Percentiles rank a stretch among this genome's conserved stretches.
These are phyloP conservation scores for Gastrodia elata DNA, from an alignment of 106 monocot species.

Conservation along the genomic window DNA sequence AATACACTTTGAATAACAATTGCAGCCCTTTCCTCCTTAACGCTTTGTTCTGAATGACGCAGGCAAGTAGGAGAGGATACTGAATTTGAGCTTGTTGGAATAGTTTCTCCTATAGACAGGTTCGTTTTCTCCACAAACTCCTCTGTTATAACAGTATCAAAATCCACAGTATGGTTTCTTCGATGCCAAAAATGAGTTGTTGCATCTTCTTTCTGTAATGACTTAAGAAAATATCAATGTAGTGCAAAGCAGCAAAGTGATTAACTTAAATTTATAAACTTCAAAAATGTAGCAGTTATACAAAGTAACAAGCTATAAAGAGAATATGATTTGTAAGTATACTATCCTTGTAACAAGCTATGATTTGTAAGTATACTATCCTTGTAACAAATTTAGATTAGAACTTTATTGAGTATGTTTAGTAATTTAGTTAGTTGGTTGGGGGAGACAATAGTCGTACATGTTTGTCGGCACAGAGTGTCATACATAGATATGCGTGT, in stretches of 20 bases:
- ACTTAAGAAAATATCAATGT: background rate
- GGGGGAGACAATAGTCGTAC: too few relatives aligned
- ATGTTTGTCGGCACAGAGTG: too few relatives aligned
- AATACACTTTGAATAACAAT: conserved; percentile 81
- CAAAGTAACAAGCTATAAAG: too few relatives aligned
- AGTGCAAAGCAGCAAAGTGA: background rate
- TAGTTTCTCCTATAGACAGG: conserved; percentile 11
- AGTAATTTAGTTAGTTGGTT: too few relatives aligned
- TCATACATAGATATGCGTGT: too few relatives aligned
- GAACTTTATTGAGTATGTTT: too few relatives aligned
- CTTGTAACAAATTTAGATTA: too few relatives aligned
- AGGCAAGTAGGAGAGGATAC: conserved; percentile 28
- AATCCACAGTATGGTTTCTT: conserved; percentile 29
- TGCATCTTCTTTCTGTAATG: conserved; percentile 29
- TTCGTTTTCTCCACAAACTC: conserved; percentile 15
- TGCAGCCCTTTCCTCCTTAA: conserved; percentile 63
- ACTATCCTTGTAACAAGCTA: too few relatives aligned
- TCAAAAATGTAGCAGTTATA: background rate
- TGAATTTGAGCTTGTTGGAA: conserved; percentile 27
- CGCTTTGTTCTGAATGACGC: conserved; percentile 28
- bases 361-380: too few relatives aligned
- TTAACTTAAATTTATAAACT: background rate
- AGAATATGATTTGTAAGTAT: too few relatives aligned
- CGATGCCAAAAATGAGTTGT: conserved; percentile 19
- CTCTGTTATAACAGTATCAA: conserved; percentile 20